phyloP scores from a whole-genome alignment of 345 rosid species.

The Heritiera littoralis region DNA sequence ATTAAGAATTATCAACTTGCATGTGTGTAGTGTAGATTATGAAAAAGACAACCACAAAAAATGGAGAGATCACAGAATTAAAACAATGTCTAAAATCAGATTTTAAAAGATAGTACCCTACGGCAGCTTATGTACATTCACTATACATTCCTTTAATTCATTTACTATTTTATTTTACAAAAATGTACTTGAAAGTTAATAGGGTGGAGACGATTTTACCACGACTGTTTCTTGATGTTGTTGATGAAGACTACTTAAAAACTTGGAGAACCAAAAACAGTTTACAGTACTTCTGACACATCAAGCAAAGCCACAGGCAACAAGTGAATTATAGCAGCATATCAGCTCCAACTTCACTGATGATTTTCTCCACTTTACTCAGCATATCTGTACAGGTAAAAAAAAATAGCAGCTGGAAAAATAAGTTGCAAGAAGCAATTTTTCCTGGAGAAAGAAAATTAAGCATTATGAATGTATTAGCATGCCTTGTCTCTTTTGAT shows the following conservation, averaged over 20 bases:
- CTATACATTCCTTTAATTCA: neutral
- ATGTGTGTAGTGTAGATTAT: neutral
- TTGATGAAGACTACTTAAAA: neutral
- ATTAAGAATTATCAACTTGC: neutral
- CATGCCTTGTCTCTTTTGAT: neutral
- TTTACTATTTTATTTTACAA: neutral
- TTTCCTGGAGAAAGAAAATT: neutral
- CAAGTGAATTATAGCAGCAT: constrained; percentile 27
- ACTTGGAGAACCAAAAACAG: constrained; percentile 6
- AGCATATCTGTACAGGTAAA: constrained; percentile 62
- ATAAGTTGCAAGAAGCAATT: neutral
- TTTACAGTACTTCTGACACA: neutral
- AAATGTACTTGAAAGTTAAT: neutral
- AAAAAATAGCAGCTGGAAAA: constrained; percentile 17
- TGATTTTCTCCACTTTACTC: constrained; percentile 63
- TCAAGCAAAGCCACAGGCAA: constrained; percentile 11
- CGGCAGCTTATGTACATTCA: neutral
- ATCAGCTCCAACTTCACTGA: constrained; percentile 56
- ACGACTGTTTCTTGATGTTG: neutral
- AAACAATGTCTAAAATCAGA: neutral
- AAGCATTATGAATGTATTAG: neutral
- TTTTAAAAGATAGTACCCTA: neutral
- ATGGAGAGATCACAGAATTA: neutral
- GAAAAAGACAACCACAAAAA: neutral
- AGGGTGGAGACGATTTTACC: neutral